These are phyloP conservation scores for Phaffomyces opuntiae DNA, from an alignment of 805 yeast genomes.

Conservation along the genomic window DNA sequence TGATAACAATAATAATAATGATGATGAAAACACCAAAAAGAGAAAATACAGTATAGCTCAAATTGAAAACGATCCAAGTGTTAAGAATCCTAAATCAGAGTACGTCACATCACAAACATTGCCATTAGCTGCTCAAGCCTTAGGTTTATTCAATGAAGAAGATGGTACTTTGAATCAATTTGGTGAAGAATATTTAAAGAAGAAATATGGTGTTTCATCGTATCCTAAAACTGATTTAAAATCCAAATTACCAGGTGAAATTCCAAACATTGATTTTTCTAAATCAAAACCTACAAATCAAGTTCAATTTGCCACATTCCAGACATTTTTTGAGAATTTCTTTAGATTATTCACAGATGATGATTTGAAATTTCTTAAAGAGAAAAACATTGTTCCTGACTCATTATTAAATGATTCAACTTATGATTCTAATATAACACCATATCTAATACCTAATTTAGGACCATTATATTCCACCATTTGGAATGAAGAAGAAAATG, in stretches of 20 bases:
- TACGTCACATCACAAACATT: slow-evolving; percentile 65
- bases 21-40: slow-evolving; percentile 3
- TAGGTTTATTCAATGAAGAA: slow-evolving; percentile 61
- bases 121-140: slow-evolving; percentile 54
- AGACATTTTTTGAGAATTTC: slow-evolving; percentile 77
- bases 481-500: slow-evolving; percentile 80
- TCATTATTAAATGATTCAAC: slow-evolving; percentile 29
- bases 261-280: slow-evolving; percentile 84
- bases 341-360: slow-evolving; percentile 75
- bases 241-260: slow-evolving; percentile 75
- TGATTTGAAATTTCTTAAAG: slow-evolving; percentile 67
- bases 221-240: slow-evolving; percentile 75
- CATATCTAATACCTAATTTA: slow-evolving; percentile 76
- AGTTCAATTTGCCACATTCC: slow-evolving; percentile 85
- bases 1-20: neutral
- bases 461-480: slow-evolving; percentile 77
- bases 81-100: slow-evolving; percentile 69
- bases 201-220: slow-evolving; percentile 82
- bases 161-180: slow-evolving; percentile 49
- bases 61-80: slow-evolving; percentile 49
- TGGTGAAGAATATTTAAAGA: slow-evolving; percentile 69
- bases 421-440: slow-evolving; percentile 64
- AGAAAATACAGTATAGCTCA: slow-evolving; percentile 17
- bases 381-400: slow-evolving; percentile 51
- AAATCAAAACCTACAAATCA: slow-evolving; percentile 81